phyloP scores from a whole-genome alignment of 352 stramenopile species.

The Phytophthora litchii region DNA sequence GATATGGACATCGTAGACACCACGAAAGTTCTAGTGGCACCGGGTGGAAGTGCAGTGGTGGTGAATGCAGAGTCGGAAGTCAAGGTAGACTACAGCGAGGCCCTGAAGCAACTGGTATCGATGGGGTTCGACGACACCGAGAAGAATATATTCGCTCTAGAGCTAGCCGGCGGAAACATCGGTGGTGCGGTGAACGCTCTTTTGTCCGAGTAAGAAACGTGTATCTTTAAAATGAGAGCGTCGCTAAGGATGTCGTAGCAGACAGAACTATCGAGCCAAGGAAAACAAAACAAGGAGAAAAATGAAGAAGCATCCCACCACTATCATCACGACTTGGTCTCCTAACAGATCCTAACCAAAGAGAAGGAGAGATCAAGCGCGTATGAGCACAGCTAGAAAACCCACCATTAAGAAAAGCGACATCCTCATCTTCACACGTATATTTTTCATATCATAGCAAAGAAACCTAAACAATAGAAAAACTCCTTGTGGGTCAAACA shows the following conservation, averaged over 20 bases:
- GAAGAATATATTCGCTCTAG: slow-evolving; percentile 49
- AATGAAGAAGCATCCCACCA: no score
- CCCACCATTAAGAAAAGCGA: no score
- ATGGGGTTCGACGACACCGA: slow-evolving; percentile 68
- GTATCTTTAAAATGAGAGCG: not conserved
- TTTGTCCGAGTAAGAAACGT: slow-evolving; percentile 42
- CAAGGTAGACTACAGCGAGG: slow-evolving; percentile 31
- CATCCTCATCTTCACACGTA: no score
- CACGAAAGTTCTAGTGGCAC: slow-evolving; percentile 28
- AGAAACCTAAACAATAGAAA: no score
- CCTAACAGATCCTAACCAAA: no score
- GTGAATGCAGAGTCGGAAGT: slow-evolving; percentile 8
- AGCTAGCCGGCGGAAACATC: slow-evolving; percentile 53
- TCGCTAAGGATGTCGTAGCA: no score
- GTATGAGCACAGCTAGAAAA: not conserved
- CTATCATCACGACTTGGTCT: no score
- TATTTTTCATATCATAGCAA: no score
- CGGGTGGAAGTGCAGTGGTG: not conserved
- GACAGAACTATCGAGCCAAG: no score
- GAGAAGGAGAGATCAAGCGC: no score
- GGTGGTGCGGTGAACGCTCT: slow-evolving; percentile 54
- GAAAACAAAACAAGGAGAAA: no score
- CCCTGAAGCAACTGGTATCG: slow-evolving; percentile 46
- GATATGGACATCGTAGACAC: slow-evolving; percentile 49
- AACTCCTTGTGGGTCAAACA: no score